A percentile compares a stretch with the other conserved stretches of the same genome.
Evolutionary conservation across 495 filamentous ascomycete species (phyloP).

Genomic region (Xeromyces bisporus): DNA sequence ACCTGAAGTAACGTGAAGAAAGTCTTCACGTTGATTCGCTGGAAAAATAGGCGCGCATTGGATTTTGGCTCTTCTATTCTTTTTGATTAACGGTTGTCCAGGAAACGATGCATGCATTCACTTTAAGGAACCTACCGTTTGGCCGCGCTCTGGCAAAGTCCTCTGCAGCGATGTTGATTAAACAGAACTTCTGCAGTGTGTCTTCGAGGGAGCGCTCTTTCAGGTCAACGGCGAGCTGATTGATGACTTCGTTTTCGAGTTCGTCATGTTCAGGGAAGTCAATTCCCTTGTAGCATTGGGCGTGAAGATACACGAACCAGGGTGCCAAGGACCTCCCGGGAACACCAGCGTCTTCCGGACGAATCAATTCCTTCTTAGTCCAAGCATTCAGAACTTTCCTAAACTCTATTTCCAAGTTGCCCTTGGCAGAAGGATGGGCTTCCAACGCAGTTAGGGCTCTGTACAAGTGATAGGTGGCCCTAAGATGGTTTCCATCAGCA

Average conservation of each 20-base stretch:
- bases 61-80: conserved; percentile 21
- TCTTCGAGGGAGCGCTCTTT: conserved; percentile 50
- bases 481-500: conserved; percentile 57
- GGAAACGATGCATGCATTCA: conserved; percentile 1
- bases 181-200: conserved; percentile 57
- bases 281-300: conserved; percentile 58
- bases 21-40: conserved; percentile 67
- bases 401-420: conserved; percentile 70
- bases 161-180: conserved; percentile 77
- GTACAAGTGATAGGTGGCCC: conserved; percentile 78
- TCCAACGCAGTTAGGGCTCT: conserved; percentile 54
- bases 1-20: conserved; percentile 62
- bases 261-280: conserved; percentile 61
- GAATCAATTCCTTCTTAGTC: conserved; percentile 41
- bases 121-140: conserved; percentile 31
- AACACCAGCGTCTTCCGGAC: conserved; percentile 32
- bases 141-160: conserved; percentile 46
- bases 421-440: conserved; percentile 52
- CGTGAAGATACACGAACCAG: conserved; percentile 82
- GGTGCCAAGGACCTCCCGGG: conserved; percentile 40
- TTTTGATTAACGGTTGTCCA: conserved; percentile 10
- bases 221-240: conserved; percentile 53
- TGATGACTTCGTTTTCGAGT: conserved; percentile 71
- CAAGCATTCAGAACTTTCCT: conserved; percentile 48
- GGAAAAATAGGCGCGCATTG: conserved; percentile 50